Evolutionary conservation across 2,329 filamentous ascomycete species (phyloP).

Genomic region (Plectosphaerella cucumerina): DNA sequence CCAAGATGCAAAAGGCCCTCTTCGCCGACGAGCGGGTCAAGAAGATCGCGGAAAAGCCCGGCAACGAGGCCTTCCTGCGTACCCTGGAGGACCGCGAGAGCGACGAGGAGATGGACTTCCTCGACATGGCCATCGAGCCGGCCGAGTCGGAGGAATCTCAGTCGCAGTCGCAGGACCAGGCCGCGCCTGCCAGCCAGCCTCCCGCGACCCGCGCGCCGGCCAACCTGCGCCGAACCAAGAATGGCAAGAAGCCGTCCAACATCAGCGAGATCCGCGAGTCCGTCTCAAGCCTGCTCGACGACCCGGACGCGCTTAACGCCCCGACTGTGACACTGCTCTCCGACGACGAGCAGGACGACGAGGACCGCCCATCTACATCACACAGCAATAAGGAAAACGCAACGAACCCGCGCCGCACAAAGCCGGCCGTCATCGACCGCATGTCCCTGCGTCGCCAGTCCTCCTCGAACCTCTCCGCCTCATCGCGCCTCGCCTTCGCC

Average conservation of each 20-base stretch:
- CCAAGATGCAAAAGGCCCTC: constrained; percentile 85
- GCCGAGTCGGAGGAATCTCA: constrained; percentile 13
- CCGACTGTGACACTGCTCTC: constrained; percentile 42
- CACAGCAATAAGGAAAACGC: constrained; percentile 47
- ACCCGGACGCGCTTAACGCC: constrained; percentile 48
- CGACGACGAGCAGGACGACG: constrained; percentile 46
- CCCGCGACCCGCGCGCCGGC: constrained; percentile 44
- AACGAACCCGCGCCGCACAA: constrained; percentile 27
- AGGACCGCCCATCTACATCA: constrained; percentile 25
- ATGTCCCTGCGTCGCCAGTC: constrained; percentile 62
- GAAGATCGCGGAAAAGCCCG: constrained; percentile 84
- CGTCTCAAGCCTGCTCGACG: constrained; percentile 78
- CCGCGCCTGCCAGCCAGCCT: constrained; percentile 50
- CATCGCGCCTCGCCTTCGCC: constrained; percentile 52
- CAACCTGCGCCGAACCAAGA: constrained; percentile 58
- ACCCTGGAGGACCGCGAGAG: constrained; percentile 80
- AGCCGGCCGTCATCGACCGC: constrained; percentile 62
- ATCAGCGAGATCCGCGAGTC: constrained; percentile 80
- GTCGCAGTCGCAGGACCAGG: constrained; percentile 19
- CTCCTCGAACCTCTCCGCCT: constrained; percentile 30
- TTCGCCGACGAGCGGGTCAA: constrained; percentile 85
- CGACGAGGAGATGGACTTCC: constrained; percentile 74
- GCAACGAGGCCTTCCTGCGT: constrained; percentile 84
- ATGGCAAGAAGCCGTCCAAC: constrained; percentile 64
- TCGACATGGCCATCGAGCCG: constrained; percentile 40